Evolutionary conservation across 306 rosid species (phyloP), one percentile per base, ranked within the genome.

Genomic region (Lithocarpus polystachyus): DNA sequence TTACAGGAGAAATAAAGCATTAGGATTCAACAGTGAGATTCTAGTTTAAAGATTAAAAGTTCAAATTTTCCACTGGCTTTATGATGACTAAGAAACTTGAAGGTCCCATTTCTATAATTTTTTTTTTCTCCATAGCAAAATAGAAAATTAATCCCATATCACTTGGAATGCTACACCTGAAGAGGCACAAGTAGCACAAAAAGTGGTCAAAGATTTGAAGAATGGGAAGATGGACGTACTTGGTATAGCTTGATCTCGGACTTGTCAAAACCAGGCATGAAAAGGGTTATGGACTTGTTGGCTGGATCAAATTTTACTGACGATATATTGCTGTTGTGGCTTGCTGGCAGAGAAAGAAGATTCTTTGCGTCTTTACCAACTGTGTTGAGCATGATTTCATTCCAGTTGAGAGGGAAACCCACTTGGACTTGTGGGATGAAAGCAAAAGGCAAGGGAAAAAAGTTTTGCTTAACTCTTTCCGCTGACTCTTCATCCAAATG

Each of bases 261-360:
- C 90, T 95, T 93, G 82, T 90, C 93, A 86, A 95, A 91, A 71
- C 99, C 98, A 18, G 98, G 98, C 94, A 95, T 84, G 86, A 93
- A 86, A 83, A 95, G 97, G 37, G 92, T 91, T 62, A 95, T 88
- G 0, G 81, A 75, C 86, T 87, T 95, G 80, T 88, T 79, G 77
- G 79, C 87, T 31, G 85, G 56, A 88, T 93, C 91, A 80, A 93
- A 95, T 72, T 84, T 88, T 68, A 93, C 93, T 0, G 98, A 81
- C 17, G 90, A 71, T 14, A 59, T 29, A 73, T 75, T 64, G 80
- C 85, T 78, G 77, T 55, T 13, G 82, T 77, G 85, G 76, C 84
- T 88, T 70, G 83, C 82, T 26, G 82, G 73, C 15, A 48, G 73
- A 76, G 89, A 82, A 69, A 95, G 92, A 84, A 90, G 85, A 80